These are phyloP conservation scores for Graphilbum sp. DNA, from an alignment of 2,329 filamentous ascomycete genomes.

Conservation along the genomic window DNA sequence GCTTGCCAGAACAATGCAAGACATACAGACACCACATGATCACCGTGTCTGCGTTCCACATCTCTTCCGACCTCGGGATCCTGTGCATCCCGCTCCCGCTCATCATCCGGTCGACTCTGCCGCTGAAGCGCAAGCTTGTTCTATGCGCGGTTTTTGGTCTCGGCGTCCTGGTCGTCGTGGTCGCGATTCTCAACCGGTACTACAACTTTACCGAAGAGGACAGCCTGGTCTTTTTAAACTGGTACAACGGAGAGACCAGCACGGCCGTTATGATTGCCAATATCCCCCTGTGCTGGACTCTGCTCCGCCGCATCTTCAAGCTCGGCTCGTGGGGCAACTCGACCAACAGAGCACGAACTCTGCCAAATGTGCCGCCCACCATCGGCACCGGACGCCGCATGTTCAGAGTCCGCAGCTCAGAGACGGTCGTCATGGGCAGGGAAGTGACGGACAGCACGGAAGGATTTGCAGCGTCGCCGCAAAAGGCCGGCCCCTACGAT, in stretches of 20 bases:
- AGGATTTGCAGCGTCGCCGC: too few species aligned
- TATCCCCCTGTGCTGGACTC: conserved; percentile 41
- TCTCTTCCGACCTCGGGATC: conserved; percentile 27
- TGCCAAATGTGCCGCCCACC: background rate
- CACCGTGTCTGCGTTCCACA: conserved; percentile 28
- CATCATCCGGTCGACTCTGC: conserved; percentile 22
- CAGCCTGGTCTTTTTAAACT: conserved; percentile 38
- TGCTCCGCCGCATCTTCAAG: conserved; percentile 27
- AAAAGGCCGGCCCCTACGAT: too few species aligned
- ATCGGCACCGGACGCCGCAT: too few species aligned
- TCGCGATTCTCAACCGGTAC: conserved; percentile 43
- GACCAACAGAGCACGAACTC: background rate
- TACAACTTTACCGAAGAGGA: conserved; percentile 42
- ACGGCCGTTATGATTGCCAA: conserved; percentile 45
- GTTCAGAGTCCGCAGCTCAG: too few species aligned
- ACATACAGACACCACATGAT: conserved; percentile 31
- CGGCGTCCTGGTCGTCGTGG: conserved; percentile 36
- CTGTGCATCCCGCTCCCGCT: conserved; percentile 28
- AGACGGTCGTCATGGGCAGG: too few species aligned
- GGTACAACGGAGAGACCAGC: conserved; percentile 43
- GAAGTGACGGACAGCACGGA: too few species aligned
- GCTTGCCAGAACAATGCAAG: conserved; percentile 26
- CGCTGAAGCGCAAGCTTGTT: conserved; percentile 26
- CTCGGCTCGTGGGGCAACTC: conserved; percentile 9
- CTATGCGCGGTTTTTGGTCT: conserved; percentile 38